phyloP scores from a whole-genome alignment of 768 basidiomycete species.

The Paxillus involutus region DNA sequence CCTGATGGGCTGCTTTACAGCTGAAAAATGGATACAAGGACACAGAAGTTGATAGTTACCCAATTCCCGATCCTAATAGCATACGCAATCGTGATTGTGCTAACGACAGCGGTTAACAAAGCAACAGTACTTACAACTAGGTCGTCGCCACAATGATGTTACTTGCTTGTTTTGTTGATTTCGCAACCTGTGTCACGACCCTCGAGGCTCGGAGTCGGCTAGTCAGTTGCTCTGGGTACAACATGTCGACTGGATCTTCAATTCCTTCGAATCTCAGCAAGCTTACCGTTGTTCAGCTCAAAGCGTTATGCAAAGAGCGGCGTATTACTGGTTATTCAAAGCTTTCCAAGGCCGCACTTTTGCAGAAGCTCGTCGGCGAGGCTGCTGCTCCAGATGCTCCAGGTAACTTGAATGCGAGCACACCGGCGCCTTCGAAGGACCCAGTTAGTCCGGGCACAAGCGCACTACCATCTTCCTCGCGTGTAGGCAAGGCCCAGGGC shows the following conservation, averaged over 20 bases:
- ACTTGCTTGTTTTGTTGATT: too few species aligned
- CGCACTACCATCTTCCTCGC: neutral
- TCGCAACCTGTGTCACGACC: too few species aligned
- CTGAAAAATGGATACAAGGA: conserved; percentile 15
- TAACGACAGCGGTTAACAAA: too few species aligned
- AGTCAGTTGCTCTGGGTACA: too few species aligned
- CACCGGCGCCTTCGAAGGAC: neutral
- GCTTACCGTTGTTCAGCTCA: conserved; percentile 63
- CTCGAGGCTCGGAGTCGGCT: too few species aligned
- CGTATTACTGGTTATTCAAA: conserved; percentile 67
- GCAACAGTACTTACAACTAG: too few species aligned
- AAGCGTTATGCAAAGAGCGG: conserved; percentile 64
- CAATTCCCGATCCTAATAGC: too few species aligned
- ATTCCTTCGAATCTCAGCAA: conserved; percentile 24
- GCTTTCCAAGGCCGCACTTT: conserved; percentile 54
- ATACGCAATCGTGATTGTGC: too few species aligned
- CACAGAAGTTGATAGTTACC: conserved; percentile 1
- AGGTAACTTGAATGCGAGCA: neutral
- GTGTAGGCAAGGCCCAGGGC: neutral
- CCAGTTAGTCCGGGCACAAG: neutral
- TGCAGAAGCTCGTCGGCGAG: conserved; percentile 45
- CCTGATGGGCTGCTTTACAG: conserved; percentile 17
- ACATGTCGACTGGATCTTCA: neutral
- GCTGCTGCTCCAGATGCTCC: neutral
- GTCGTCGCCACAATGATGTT: too few species aligned